Conservation (phyloP, 257 asterid genomes). For the Solanum rostratum region DNA sequence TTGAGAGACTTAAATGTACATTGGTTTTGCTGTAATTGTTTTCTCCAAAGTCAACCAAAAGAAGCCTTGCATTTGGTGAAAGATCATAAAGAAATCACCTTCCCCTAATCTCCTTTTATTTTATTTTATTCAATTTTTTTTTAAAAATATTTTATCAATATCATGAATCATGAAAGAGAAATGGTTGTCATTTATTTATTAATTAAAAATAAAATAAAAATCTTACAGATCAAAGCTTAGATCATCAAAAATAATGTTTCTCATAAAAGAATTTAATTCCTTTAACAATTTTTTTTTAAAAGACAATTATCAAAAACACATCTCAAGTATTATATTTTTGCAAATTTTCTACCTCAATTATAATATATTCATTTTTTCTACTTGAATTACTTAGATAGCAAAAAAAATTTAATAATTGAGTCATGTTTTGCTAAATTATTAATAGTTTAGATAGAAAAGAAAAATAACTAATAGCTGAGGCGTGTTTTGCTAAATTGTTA, state of each 20-base stretch:
- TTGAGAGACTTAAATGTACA: constrained; percentile 41
- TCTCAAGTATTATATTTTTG: neutral
- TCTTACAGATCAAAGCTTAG: neutral
- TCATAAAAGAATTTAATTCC: constrained; percentile 12
- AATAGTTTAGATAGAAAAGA: no score
- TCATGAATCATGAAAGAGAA: neutral
- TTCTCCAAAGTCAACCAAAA: constrained; percentile 45
- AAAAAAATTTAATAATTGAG: neutral
- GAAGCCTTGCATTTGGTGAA: constrained; percentile 26
- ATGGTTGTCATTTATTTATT: constrained; percentile 1
- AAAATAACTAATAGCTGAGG: no score
- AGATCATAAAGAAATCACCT: constrained; percentile 11
- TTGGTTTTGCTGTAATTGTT: constrained; percentile 38
- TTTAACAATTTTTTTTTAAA: neutral
- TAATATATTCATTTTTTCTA: no score
- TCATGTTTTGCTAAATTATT: neutral
- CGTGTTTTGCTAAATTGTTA: no score
- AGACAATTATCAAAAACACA: neutral
- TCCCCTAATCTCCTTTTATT: neutral
- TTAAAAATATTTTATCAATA: neutral
- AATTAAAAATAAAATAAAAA: neutral
- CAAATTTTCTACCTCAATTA: neutral
- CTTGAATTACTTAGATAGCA: no score
- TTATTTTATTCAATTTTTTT: neutral
- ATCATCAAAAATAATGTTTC: constrained; percentile 26